These are phyloP conservation scores for Boletus sp. DNA, from an alignment of 768 basidiomycete species.

Conservation along the genomic window DNA sequence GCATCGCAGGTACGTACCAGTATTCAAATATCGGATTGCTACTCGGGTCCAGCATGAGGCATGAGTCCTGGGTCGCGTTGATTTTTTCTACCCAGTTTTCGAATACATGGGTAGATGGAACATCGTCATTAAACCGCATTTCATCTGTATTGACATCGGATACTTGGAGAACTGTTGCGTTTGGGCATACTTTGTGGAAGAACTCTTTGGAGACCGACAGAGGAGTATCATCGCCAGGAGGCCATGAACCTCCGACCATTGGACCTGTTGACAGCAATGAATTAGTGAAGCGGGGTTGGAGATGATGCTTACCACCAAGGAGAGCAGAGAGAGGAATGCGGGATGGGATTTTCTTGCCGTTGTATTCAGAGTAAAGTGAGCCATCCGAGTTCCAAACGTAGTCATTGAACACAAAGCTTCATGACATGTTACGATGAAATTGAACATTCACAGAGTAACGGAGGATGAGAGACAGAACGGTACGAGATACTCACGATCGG, in stretches of 20 bases:
- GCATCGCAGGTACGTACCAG: slow-evolving; percentile 27
- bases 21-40: slow-evolving; percentile 34
- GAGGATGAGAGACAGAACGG: background rate
- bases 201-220: slow-evolving; percentile 36
- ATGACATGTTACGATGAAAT: background rate
- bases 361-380: slow-evolving; percentile 36
- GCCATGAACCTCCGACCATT: slow-evolving; percentile 41
- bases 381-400: slow-evolving; percentile 40
- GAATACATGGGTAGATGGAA: slow-evolving; percentile 32
- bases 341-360: slow-evolving; percentile 38
- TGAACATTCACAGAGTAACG: background rate
- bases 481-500: slow-evolving; percentile 32
- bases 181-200: slow-evolving; percentile 42
- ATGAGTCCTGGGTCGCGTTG: slow-evolving; percentile 35
- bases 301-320: slow-evolving; percentile 32
- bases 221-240: slow-evolving; percentile 30
- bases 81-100: slow-evolving; percentile 40
- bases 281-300: background rate
- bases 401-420: slow-evolving; percentile 44
- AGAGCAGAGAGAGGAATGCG: slow-evolving; percentile 42
- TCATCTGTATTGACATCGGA: slow-evolving; percentile 29
- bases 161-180: slow-evolving; percentile 33
- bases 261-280: slow-evolving; percentile 32
- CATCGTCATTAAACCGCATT: slow-evolving; percentile 24
- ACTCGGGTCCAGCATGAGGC: slow-evolving; percentile 35